Base-by-base conservation (phyloP, 169 alveolate genomes). In the Plasmodium blacklocki region DNA sequence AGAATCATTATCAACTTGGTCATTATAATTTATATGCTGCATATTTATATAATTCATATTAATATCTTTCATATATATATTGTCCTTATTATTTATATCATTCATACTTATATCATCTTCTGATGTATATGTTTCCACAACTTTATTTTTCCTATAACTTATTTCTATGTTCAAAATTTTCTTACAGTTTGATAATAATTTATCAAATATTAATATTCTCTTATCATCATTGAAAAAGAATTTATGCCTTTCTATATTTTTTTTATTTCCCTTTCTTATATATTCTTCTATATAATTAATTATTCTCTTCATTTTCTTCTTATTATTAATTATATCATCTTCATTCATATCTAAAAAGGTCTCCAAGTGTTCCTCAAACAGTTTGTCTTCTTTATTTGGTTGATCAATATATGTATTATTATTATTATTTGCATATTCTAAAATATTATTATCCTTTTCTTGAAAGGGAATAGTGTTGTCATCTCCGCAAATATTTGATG, bases 241-340 rank as follows among this genome's bases (percentile, higher is more conserved):
- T 23, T 63, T 63, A 58, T 68, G 74, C 12, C 58, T 68, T 19
- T 8, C 63, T 8, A 83, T 15, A 73, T 83, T 45, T 63, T 83
- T 67, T n/a, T 56, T 73, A 68, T 39, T 56, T 7, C 47, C 47
- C 47, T 39, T 39, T 54, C 70, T 83, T 32, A 83, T 72, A 9
- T 83, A 83, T n/a, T 60, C 64, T 26, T 83, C 91, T 26, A 68
- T 32, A 9, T 45, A 83, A 45, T 60, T 21, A 19, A 83, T 72
- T 19, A 83, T 67, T 56, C 32, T 72, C 68, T 68, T 83, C 32
- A 83, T 68, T n/a, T 83, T 83, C 50, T 54, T 56, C 47, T 83
- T 83, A 68, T 59, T 83, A 15, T 83, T 64, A 39, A 39, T 56
- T 68, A 83, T 12, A 47, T 83, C 91, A 7, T 23, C 56, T n/a